Evolutionary conservation across 2,329 filamentous ascomycete species (phyloP).

Genomic region (Fusarium penzigii): DNA sequence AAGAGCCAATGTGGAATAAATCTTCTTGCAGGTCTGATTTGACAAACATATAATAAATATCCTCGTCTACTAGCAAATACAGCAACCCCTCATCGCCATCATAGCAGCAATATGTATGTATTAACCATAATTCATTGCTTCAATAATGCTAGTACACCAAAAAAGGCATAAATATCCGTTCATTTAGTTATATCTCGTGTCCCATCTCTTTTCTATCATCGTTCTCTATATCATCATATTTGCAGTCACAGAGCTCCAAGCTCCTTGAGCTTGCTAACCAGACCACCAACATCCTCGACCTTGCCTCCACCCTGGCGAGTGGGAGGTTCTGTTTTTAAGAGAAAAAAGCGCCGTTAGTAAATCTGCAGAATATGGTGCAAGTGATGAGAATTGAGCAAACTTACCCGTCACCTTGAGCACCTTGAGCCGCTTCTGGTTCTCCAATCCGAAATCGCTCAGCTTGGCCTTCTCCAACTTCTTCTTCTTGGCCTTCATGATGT

Average conservation of each 20-base stretch:
- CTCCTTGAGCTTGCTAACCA: constrained; percentile 93
- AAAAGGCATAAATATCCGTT: neutral
- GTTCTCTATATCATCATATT: constrained; percentile 4
- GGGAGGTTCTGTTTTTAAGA: constrained; percentile 67
- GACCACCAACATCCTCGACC: constrained; percentile 95
- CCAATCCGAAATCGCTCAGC: constrained; percentile 77
- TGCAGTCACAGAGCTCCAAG: constrained; percentile 75
- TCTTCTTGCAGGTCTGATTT: too few species aligned
- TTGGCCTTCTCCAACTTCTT: constrained; percentile 95
- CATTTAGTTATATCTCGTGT: too few species aligned
- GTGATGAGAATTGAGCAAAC: constrained; percentile 32
- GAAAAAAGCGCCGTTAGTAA: neutral
- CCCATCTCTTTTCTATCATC: too few species aligned
- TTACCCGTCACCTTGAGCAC: constrained; percentile 82
- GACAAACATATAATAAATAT: too few species aligned
- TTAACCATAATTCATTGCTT: neutral
- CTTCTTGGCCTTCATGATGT: constrained; percentile 99
- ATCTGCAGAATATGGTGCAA: neutral
- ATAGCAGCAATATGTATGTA: too few species aligned
- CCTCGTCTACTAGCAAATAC: too few species aligned
- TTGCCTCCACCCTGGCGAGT: constrained; percentile 90
- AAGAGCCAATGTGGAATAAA: too few species aligned
- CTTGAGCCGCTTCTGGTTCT: constrained; percentile 76
- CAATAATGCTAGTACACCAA: neutral
- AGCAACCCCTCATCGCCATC: too few species aligned